Evolutionary conservation across 75 land plant genomes (phyloP), one percentile per base, ranked within the genome.

Genomic region (Pinus taeda): DNA sequence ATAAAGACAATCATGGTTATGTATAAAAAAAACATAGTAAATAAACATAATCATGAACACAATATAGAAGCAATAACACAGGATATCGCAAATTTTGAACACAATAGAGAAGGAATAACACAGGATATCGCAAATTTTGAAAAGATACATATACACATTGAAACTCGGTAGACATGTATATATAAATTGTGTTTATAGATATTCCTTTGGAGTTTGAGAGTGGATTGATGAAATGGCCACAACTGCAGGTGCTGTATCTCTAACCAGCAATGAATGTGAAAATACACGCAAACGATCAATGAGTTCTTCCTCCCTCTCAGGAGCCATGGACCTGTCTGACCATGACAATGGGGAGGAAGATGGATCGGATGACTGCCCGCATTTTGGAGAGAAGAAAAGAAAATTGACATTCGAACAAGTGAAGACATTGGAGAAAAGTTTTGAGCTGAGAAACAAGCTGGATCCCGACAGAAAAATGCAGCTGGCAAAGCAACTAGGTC

Each of bases 351-450:
- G 69, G 6, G 69, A 65, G 17, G 69, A 65, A 65, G 69, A 65
- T 33, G 69, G 69, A 5, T 36, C 20, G 1, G 30, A 15, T 15
- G 69, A 65, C 3, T 65, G 39, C 36, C 39, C n/a, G 9, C 39
- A 65, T 36, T 69, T 69, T 69, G 62, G 62, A 22, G 62, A 76
- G 42, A 76, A 76, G 75, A 76, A 76, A 71, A 76, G 77, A 42
- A 58, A 74, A 55, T 36, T 76, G 7, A 36, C 75, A 3, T 15
- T 71, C 21, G 74, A 76, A 30, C 77, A 76, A 33, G 77, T 76
- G 33, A 76, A 45, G 18, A 39, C 74, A 6, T 22, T 76, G 17
- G 76, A 76, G 29, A 76, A 70, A 42, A 76, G 18, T 69, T 76
- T 76, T 71, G 75, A 71, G 75, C 6, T 70, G 75, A 42, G 24